Base-by-base conservation (phyloP, 2,329 filamentous ascomycete genomes). In the Monosporascus cannonballus region DNA sequence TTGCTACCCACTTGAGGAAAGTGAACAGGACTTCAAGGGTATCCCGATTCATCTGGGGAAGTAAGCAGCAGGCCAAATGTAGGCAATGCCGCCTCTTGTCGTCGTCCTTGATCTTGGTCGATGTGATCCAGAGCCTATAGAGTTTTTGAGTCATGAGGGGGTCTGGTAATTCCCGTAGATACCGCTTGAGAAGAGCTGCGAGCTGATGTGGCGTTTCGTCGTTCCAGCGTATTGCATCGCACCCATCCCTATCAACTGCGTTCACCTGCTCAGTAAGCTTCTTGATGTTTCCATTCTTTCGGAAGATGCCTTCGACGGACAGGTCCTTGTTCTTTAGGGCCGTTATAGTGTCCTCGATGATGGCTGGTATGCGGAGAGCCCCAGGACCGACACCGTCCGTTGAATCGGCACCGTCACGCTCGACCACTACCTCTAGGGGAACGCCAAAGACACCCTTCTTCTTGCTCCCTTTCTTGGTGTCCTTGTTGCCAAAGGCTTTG, bases 301-400 rank as follows among this genome's bases (percentile, higher is more conserved):
- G 86, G 82, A 99, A 99, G 22, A 99, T 92, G 63, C 94, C 94
- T 71, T 99, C 94, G 1, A 99, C 90, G 2, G 93, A 97, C 75
- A 99, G 91, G 69, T 99, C 94, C 90, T 99, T 97, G 71, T 93
- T 94, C 62, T 92, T 86, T 90, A 99, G 96, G 14, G 92, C 91
- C 4, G 89, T 88, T 38, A 99, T 87, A 48, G 93, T 86, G 67
- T 96, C 93, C 64, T 97, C 93, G n/a, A 99, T 81, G 50, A 99
- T 78, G n/a, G 90, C 89, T 3, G 94, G 94, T 42, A 99, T 90
- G 50, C 90, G 87, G 52, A 99, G 78, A 15, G 90, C 87, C 18
- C 92, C 93, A 11, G 94, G 92, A 0, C 94, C 94, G 56, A 99
- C 90, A 37, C 94, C 94, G 67, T 97, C 91, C 1, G 92, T 97